These are phyloP conservation scores for Neurospora pannonica DNA, from an alignment of 495 filamentous ascomycete species.

Conservation along the genomic window DNA sequence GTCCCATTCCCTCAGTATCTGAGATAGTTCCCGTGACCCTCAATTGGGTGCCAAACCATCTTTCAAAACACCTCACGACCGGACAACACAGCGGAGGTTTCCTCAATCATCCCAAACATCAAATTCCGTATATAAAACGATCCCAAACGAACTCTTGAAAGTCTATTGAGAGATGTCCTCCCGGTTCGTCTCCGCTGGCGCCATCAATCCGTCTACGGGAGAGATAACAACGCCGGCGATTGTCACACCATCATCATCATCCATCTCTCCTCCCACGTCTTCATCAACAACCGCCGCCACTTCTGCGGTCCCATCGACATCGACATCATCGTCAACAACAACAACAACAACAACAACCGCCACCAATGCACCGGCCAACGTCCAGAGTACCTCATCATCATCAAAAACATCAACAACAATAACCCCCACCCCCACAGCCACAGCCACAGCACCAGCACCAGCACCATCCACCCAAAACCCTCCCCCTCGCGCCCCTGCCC, in stretches of 20 bases:
- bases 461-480: not conserved
- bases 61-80: not conserved
- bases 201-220: constrained; percentile 49
- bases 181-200: constrained; percentile 84
- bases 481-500: not conserved
- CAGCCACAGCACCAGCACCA: not conserved
- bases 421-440: not conserved
- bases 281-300: not conserved
- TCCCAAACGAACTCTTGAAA: not conserved
- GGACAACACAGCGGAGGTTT: not conserved
- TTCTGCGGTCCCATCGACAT: not conserved
- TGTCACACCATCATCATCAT: not conserved
- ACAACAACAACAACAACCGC: not conserved
- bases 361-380: not conserved
- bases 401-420: not conserved
- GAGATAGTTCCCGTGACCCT: not conserved
- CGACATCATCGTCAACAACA: not conserved
- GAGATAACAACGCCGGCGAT: constrained; percentile 9
- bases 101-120: not conserved
- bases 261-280: not conserved
- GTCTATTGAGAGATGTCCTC: constrained; percentile 49
- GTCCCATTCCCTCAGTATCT: not conserved
- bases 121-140: not conserved
- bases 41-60: not conserved
- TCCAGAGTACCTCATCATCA: not conserved